phyloP scores from a whole-genome alignment of 75 land plant species.

The Cryptomeria japonica region DNA sequence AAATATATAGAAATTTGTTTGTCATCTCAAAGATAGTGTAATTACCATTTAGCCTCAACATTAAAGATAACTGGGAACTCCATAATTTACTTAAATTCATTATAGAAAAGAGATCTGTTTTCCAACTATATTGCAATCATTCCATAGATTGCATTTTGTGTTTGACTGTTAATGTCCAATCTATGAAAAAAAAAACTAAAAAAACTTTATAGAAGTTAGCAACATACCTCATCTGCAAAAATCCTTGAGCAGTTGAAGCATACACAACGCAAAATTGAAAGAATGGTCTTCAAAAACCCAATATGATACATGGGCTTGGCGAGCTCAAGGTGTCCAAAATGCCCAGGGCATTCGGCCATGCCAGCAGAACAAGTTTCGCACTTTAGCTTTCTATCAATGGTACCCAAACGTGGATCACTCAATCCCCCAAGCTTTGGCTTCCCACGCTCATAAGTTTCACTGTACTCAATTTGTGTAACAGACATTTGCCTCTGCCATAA shows the following conservation, averaged over 20 bases:
- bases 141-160: not conserved
- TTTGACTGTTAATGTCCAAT: not conserved
- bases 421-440: slow-evolving; percentile 93
- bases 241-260: slow-evolving; percentile 95
- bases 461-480: slow-evolving; percentile 82
- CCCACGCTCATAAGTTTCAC: slow-evolving; percentile 90
- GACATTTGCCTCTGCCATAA: slow-evolving; percentile 94
- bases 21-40: not conserved
- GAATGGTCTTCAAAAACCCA: slow-evolving; percentile 95
- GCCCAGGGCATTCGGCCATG: slow-evolving; percentile 99
- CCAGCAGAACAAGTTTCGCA: slow-evolving; percentile 94
- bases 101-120: not conserved
- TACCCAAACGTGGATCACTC: slow-evolving; percentile 93
- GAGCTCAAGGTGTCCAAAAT: slow-evolving; percentile 96
- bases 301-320: slow-evolving; percentile 99
- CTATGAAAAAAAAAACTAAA: not conserved
- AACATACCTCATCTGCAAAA: slow-evolving; percentile 85
- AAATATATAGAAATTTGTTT: not conserved
- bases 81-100: not conserved
- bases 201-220: not conserved
- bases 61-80: too few relatives aligned
- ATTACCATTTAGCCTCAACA: too few relatives aligned
- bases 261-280: slow-evolving; percentile 84
- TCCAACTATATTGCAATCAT: not conserved
- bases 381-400: slow-evolving; percentile 87